phyloP scores from a whole-genome alignment of 2,329 filamentous ascomycete genomes.

The Chaetomium sp. region DNA sequence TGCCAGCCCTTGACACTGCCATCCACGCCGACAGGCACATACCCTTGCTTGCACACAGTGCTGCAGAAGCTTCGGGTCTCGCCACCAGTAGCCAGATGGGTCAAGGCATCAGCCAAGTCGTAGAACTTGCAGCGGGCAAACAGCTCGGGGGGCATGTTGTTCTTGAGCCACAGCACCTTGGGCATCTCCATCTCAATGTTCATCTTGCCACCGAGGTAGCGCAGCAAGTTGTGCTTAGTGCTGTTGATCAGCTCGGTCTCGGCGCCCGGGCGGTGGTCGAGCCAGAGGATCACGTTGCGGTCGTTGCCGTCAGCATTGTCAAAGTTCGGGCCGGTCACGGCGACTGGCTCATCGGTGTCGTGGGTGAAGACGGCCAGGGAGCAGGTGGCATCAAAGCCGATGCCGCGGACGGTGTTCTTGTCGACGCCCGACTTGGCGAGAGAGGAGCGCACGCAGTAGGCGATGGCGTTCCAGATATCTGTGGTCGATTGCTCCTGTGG shows the following conservation, averaged over 20 bases:
- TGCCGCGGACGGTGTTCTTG: conserved; percentile 69
- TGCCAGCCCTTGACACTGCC: conserved; percentile 98
- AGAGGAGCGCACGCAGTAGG: conserved; percentile 75
- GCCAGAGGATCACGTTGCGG: conserved; percentile 94
- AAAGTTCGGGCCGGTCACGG: conserved; percentile 86
- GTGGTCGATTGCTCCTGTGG: conserved; percentile 87
- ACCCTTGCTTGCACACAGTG: conserved; percentile 95
- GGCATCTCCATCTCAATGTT: conserved; percentile 99
- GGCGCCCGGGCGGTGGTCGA: conserved; percentile 85
- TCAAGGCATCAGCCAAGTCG: conserved; percentile 86
- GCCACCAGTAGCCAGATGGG: conserved; percentile 86
- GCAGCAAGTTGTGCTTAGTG: conserved; percentile 84
- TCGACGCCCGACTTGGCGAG: conserved; percentile 77
- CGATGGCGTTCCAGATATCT: conserved; percentile 95
- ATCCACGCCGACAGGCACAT: conserved; percentile 92
- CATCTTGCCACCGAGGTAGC: conserved; percentile 97
- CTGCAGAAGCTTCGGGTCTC: conserved; percentile 93
- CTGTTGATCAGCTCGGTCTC: conserved; percentile 93
- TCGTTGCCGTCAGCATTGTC: conserved; percentile 66
- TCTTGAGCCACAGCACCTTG: conserved; percentile 97
- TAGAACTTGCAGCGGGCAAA: conserved; percentile 97
- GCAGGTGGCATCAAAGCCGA: conserved; percentile 98
- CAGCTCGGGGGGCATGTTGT: conserved; percentile 87
- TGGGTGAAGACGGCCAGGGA: conserved; percentile 85
- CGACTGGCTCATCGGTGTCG: conserved; percentile 83